Conservation (phyloP, 2,329 filamentous ascomycete species). For the Xylariaceae sp. region DNA sequence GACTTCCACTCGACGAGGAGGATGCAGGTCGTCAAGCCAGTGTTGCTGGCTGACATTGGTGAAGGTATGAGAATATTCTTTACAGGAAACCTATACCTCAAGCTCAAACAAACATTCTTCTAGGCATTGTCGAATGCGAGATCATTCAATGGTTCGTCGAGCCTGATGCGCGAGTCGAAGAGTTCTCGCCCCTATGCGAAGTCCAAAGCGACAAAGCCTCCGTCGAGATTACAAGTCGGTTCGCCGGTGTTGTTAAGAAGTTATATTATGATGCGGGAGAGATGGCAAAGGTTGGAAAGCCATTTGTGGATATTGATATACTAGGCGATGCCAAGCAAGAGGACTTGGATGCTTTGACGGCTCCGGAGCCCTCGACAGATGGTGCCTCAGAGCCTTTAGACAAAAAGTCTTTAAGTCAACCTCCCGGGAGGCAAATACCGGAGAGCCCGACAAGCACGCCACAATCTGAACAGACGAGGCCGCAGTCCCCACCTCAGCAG, state of each 20-base stretch:
- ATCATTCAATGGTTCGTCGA: slow-evolving; percentile 99
- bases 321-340: slow-evolving; percentile 74
- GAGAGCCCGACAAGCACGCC: slow-evolving; percentile 17
- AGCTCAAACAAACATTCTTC: slow-evolving; percentile 29
- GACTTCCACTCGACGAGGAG: slow-evolving; percentile 59
- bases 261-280: slow-evolving; percentile 95
- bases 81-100: neutral
- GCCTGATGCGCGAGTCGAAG: slow-evolving; percentile 91
- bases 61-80: slow-evolving; percentile 64
- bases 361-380: slow-evolving; percentile 42
- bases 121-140: slow-evolving; percentile 97
- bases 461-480: slow-evolving; percentile 13
- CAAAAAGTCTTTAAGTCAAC: slow-evolving; percentile 31
- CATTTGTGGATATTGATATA: slow-evolving; percentile 94
- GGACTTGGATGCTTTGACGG: slow-evolving; percentile 54
- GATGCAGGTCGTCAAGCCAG: slow-evolving; percentile 73
- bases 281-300: slow-evolving; percentile 94
- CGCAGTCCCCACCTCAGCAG: slow-evolving; percentile 38
- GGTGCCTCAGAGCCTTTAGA: slow-evolving; percentile 37
- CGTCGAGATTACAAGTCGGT: slow-evolving; percentile 91
- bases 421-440: slow-evolving; percentile 25
- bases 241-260: slow-evolving; percentile 94
- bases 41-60: slow-evolving; percentile 83
- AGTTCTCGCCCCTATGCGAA: slow-evolving; percentile 97
- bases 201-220: slow-evolving; percentile 97